A percentile compares a stretch with the other conserved stretches of the same genome.
These are phyloP conservation scores for Eleusine indica DNA, from an alignment of 176 grass and related monocot species.

Conservation along the genomic window DNA sequence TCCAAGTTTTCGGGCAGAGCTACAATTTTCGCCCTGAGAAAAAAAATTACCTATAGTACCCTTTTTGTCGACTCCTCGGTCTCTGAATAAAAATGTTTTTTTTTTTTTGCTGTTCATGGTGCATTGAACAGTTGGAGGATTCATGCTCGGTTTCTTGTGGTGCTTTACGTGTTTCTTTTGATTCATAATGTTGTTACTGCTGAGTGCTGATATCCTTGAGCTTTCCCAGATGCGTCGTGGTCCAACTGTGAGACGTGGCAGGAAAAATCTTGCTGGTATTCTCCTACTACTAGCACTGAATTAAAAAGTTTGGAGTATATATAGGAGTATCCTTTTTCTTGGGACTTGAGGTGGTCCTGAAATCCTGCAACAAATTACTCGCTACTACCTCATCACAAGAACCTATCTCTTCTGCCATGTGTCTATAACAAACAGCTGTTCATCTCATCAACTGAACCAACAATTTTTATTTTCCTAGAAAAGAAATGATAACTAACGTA, in stretches of 20 bases:
- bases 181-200: neutral
- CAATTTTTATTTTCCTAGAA: no score
- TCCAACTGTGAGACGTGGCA: neutral
- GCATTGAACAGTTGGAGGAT: neutral
- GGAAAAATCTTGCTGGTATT: neutral
- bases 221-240: conserved; percentile 14
- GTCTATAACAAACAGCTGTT: neutral
- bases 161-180: no score
- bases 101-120: conserved; percentile 15
- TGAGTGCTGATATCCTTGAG: neutral
- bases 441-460: neutral
- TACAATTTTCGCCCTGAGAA: conserved; percentile 67
- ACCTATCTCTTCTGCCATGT: neutral
- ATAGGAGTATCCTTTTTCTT: conserved; percentile 3
- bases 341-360: conserved; percentile 43
- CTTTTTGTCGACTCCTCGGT: neutral
- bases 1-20: conserved; percentile 62
- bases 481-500: no score
- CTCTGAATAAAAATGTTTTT: neutral
- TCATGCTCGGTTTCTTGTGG: no score
- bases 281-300: neutral
- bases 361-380: conserved; percentile 1
- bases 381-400: conserved; percentile 20
- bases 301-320: conserved; percentile 42
- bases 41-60: neutral